Evolutionary conservation across 371 early-diverging fungal species (phyloP).

Genomic region (Mucor piriformis): DNA sequence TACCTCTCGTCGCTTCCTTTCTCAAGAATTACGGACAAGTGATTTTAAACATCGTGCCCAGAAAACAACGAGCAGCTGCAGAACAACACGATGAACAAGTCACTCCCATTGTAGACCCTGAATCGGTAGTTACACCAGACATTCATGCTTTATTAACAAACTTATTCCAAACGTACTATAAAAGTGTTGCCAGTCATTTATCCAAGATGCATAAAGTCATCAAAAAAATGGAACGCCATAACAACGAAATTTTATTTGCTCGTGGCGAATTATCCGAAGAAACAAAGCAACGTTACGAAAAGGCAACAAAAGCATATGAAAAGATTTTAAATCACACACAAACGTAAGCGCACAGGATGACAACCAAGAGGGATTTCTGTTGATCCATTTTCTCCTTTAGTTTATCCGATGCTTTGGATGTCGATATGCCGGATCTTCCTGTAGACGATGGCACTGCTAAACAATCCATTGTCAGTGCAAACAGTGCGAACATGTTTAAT

Average conservation of each 20-base stretch:
- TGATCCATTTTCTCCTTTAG: slow-evolving; percentile 19
- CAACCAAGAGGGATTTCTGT: neutral
- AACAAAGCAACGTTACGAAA: slow-evolving; percentile 77
- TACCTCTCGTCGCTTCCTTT: slow-evolving; percentile 79
- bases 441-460: slow-evolving; percentile 61
- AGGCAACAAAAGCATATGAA: slow-evolving; percentile 71
- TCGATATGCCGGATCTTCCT: slow-evolving; percentile 78
- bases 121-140: slow-evolving; percentile 49
- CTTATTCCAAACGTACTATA: slow-evolving; percentile 72
- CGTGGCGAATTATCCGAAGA: slow-evolving; percentile 87
- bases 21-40: slow-evolving; percentile 69
- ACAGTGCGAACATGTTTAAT: slow-evolving; percentile 32
- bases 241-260: slow-evolving; percentile 79
- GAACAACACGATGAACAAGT: slow-evolving; percentile 37
- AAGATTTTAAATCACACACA: slow-evolving; percentile 67
- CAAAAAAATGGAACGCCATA: slow-evolving; percentile 73
- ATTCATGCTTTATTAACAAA: slow-evolving; percentile 57
- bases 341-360: slow-evolving; percentile 29
- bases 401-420: slow-evolving; percentile 65
- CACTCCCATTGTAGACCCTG: slow-evolving; percentile 4
- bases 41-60: slow-evolving; percentile 54
- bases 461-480: slow-evolving; percentile 54
- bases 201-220: slow-evolving; percentile 77
- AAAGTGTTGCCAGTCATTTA: slow-evolving; percentile 65
- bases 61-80: slow-evolving; percentile 54